phyloP scores from a whole-genome alignment of 106 monocot species.

The Iris macrosiphon region DNA sequence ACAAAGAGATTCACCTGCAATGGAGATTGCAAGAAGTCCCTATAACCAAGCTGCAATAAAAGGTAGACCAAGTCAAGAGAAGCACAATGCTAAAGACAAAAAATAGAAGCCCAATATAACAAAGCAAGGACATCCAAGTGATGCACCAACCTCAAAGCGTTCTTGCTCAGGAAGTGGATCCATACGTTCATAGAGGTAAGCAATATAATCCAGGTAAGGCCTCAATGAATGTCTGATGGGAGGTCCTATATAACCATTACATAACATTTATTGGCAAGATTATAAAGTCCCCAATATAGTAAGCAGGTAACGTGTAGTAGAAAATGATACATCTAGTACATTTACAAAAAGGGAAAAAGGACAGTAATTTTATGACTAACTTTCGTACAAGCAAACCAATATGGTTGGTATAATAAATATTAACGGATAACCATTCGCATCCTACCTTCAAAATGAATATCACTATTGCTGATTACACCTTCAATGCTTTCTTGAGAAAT shows the following conservation, averaged over 20 bases:
- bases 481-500: slow-evolving; percentile 29
- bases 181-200: slow-evolving; percentile 78
- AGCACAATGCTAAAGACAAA: neutral
- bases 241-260: slow-evolving; percentile 33
- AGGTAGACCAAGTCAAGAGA: neutral
- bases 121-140: neutral
- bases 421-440: too few relatives aligned
- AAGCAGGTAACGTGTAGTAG: too few relatives aligned
- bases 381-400: too few relatives aligned
- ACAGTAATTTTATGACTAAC: too few relatives aligned
- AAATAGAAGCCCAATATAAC: slow-evolving; percentile 10
- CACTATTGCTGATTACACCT: slow-evolving; percentile 16
- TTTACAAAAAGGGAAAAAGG: too few relatives aligned
- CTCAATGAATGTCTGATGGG: slow-evolving; percentile 40
- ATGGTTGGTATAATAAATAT: too few relatives aligned
- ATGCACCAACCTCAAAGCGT: slow-evolving; percentile 73
- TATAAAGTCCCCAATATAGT: too few relatives aligned
- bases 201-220: slow-evolving; percentile 86
- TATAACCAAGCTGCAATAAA: slow-evolving; percentile 62
- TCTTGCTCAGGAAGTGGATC: slow-evolving; percentile 94
- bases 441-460: slow-evolving; percentile 38
- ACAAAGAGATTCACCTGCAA: slow-evolving; percentile 63
- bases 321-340: too few relatives aligned
- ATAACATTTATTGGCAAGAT: slow-evolving; percentile 11
- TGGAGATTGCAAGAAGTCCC: slow-evolving; percentile 90